Percentiles rank a stretch among this genome's conserved stretches.
Evolutionary conservation across 2,329 filamentous ascomycete species (phyloP).

Genomic region (Metarhizium anisopliae): DNA sequence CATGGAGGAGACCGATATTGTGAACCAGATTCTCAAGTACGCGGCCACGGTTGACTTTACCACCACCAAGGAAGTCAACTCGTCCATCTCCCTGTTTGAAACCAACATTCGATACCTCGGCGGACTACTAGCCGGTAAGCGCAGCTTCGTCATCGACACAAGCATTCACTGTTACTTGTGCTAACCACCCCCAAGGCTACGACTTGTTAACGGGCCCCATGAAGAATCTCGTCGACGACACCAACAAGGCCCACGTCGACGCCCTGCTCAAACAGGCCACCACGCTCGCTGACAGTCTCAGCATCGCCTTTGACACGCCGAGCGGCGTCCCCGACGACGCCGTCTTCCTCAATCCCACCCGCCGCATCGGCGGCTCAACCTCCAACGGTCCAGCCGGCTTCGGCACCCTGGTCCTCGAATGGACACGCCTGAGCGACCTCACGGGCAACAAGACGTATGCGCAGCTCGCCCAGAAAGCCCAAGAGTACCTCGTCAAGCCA

Average conservation of each 20-base stretch:
- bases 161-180: background rate
- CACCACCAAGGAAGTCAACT: constrained; percentile 33
- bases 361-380: constrained; percentile 35
- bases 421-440: constrained; percentile 70
- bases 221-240: constrained; percentile 33
- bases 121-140: constrained; percentile 62
- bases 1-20: constrained; percentile 61
- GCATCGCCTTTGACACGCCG: constrained; percentile 68
- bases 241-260: constrained; percentile 35
- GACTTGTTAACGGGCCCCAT: constrained; percentile 65
- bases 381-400: constrained; percentile 68
- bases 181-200: constrained; percentile 35
- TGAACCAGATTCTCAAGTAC: constrained; percentile 62
- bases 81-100: constrained; percentile 70
- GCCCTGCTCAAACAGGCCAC: constrained; percentile 57
- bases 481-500: constrained; percentile 64
- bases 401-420: constrained; percentile 75
- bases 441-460: constrained; percentile 60
- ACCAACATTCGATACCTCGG: constrained; percentile 84
- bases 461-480: constrained; percentile 54
- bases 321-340: constrained; percentile 66
- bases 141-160: background rate
- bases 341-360: constrained; percentile 48
- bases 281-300: constrained; percentile 62
- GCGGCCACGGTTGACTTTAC: constrained; percentile 64